These are phyloP conservation scores for Rauvolfia tetraphylla DNA, from an alignment of 257 asterid genomes.

Conservation along the genomic window DNA sequence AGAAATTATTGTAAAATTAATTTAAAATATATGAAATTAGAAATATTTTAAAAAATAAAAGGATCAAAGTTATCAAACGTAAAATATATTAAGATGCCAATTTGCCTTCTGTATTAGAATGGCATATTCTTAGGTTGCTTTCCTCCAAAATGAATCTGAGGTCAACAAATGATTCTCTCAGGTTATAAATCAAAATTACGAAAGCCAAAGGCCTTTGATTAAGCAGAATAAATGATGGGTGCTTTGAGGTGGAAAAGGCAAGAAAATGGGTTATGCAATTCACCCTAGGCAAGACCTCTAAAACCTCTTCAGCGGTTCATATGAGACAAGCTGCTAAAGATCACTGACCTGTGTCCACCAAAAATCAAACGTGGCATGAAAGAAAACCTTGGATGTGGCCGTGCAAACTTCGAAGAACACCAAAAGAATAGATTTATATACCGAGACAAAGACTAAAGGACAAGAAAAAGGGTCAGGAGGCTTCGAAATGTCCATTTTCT, in stretches of 20 bases:
- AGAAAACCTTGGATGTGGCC: conserved; percentile 5
- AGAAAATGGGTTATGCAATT: neutral
- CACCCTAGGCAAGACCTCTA: neutral
- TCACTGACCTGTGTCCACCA: conserved; percentile 8
- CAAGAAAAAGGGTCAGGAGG: conserved; percentile 32
- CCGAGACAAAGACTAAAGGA: conserved; percentile 44
- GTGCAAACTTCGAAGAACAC: conserved; percentile 13
- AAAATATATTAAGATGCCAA: too few relatives aligned
- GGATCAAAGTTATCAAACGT: too few relatives aligned
- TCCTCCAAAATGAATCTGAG: neutral
- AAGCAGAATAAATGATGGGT: too few relatives aligned
- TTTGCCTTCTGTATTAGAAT: too few relatives aligned
- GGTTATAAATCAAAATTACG: neutral
- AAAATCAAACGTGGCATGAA: neutral
- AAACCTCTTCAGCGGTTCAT: neutral
- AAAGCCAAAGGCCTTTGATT: neutral
- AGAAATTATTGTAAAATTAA: too few relatives aligned
- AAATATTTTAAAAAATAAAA: too few relatives aligned
- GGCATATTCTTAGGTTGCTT: neutral
- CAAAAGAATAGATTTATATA: conserved; percentile 28
- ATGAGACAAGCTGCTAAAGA: conserved; percentile 1
- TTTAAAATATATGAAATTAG: too few relatives aligned
- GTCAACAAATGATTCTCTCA: neutral
- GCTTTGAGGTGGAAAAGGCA: neutral
- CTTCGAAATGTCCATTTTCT: conserved; percentile 28